A percentile compares a stretch with the other conserved stretches of the same genome.
Conservation (phyloP, 768 basidiomycete genomes). For the Boletus rubropictus region DNA sequence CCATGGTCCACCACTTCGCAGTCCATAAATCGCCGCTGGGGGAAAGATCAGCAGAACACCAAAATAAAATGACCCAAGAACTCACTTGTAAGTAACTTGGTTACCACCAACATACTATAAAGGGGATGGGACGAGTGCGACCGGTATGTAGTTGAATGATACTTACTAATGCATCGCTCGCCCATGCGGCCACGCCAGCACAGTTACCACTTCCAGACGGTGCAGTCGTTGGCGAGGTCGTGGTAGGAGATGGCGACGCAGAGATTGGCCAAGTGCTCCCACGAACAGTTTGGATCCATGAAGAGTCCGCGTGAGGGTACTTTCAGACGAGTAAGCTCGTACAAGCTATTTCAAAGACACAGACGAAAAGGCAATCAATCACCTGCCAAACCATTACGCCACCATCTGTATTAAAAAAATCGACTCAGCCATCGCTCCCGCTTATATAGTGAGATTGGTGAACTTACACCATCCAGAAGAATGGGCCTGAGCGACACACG, state of each 20-base stretch:
- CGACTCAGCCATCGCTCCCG: not conserved
- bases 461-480: constrained; percentile 12
- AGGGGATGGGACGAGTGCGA: not conserved
- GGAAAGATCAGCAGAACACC: not conserved
- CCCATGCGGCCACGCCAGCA: not conserved
- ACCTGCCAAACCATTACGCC: constrained; percentile 40
- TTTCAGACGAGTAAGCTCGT: not conserved
- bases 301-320: constrained; percentile 33
- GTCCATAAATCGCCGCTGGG: not conserved
- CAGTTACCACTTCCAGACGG: not conserved
- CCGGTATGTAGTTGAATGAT: not conserved
- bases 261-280: not conserved
- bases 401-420: constrained; percentile 26
- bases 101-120: not conserved
- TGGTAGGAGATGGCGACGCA: not conserved
- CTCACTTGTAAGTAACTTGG: not conserved
- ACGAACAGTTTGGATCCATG: constrained; percentile 32
- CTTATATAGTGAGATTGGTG: not conserved
- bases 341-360: not conserved
- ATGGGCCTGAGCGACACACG: constrained; percentile 52
- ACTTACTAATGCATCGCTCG: not conserved
- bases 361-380: not conserved
- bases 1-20: not conserved
- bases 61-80: not conserved
- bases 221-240: not conserved